Evolutionary conservation across 2,329 filamentous ascomycete genomes (phyloP), one percentile per base, ranked within the genome.

Genomic region (Rutstroemia sp.): DNA sequence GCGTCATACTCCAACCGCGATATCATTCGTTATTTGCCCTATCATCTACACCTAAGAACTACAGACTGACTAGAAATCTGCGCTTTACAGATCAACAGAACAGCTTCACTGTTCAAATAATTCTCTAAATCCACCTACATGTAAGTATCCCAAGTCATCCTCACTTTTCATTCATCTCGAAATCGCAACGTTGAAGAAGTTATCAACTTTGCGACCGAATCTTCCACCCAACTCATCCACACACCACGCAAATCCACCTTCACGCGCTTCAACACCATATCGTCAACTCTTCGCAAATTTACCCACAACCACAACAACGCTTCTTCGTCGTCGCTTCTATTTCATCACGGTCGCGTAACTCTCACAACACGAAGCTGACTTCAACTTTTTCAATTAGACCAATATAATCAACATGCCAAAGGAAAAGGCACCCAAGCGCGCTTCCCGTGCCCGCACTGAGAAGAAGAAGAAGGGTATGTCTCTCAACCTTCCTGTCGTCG

Each of bases 381-480:
- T 59, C 51, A 60, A 57, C 62, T 60, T 23, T 54, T 58, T 56
- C 23, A 47, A 56, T 57, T 48, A 64, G 62, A 58, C 48, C 17
- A 60, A 37, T 52, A 23, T 51, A 61, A 46, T 58, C 69, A 83
- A 63, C 62, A 88, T 88, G 85, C 84, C 84, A 69, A 87, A 87
- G 77, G 83, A 84, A 66, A 81, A 81, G 74, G 73, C 77, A 62
- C 78, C 67, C 65, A 79, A 80, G 69, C 79, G 82, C 72, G 83
- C 83, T 74, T 73, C 76, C 70, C 84, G 82, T 76, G 70, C 72
- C 70, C 73, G 77, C 61, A 73, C 73, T 60, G 79, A 79, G 77
- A 85, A 83, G 77, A 87, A 87, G 83, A 88, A 87, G 81, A 88
- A 87, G 81, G 84, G 84, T 86, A 72, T 59, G 76, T 71, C 37